Evolutionary conservation across 805 yeast genomes (phyloP), one percentile per base, ranked within the genome.

Genomic region (Wickerhamiella slavikovae): DNA sequence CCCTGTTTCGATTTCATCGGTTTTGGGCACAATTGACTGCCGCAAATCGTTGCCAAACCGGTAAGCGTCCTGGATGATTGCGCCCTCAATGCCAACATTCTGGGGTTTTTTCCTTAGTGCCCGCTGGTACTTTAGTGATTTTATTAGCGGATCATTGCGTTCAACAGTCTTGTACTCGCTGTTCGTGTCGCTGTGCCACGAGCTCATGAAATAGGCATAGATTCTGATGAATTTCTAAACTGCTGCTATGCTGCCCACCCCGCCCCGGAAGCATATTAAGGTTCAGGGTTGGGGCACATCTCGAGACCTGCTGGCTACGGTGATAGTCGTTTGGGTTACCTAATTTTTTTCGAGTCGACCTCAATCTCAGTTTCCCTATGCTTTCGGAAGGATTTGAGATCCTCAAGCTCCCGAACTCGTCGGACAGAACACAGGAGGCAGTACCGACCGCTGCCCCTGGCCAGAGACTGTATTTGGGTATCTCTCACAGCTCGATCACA

Each of bases 1-100:
- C 24, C 29, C 23, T 12, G 33, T 29, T 18, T 44, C 47, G 15
- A 41, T 24, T 8, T 34, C 36, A 21, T 26, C 35, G 24, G 35
- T 38, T 9, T 30, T 26, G 4, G 83, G 83, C 42, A 69, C 68
- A 16, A 52, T 42, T n/a, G 57, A 38, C 1, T 70, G 44, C 31
- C 70, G 57, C 2, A 59, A 51, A 13, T 65, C 34, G 42, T 80
- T 57, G 17, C 66, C 40, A 4, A 66, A 37, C 35, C 75, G 56
- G 38, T 71, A 75, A 36, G 64, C 52, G 4, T 55, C 54, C 77
- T 78, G 71, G 6, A 74, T 51, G 0, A 62, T 64, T 35, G 62
- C 59, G n/a, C 66, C 45, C 6, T 60, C 55, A 11, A 9, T 22
- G 24, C 24, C 12, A 8, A 58, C 62, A 10, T 10, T 18, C 21